phyloP scores from a whole-genome alignment of 768 basidiomycete genomes.

The Boletus rubescentipes region DNA sequence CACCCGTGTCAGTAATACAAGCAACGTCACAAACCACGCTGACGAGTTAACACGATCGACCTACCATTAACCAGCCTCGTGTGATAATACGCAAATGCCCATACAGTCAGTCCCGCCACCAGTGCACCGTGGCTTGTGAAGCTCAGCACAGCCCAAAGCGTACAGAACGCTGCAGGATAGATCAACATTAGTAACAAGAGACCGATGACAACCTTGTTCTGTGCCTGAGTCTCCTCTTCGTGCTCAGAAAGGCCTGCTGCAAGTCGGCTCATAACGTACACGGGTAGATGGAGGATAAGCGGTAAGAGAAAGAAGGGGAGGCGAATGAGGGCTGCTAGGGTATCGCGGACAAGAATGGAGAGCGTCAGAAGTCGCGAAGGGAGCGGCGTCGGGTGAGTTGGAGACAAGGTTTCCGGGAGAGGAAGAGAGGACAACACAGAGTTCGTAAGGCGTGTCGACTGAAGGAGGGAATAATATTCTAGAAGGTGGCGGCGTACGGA shows the following conservation, averaged over 20 bases:
- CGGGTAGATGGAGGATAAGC: slow-evolving; percentile 77
- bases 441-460: slow-evolving; percentile 81
- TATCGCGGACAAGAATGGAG: slow-evolving; percentile 73
- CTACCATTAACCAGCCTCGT: slow-evolving; percentile 80
- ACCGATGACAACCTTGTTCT: slow-evolving; percentile 94
- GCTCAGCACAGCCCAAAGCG: slow-evolving; percentile 81
- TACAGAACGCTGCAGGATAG: slow-evolving; percentile 83
- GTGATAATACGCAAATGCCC: slow-evolving; percentile 83
- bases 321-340: slow-evolving; percentile 63
- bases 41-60: slow-evolving; percentile 31
- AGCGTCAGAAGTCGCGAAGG: slow-evolving; percentile 85
- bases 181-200: slow-evolving; percentile 69
- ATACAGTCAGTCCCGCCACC: slow-evolving; percentile 66
- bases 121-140: slow-evolving; percentile 74
- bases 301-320: slow-evolving; percentile 92
- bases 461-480: slow-evolving; percentile 85
- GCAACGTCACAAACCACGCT: slow-evolving; percentile 25
- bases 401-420: slow-evolving; percentile 81
- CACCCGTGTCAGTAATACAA: background rate
- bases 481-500: slow-evolving; percentile 69
- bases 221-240: slow-evolving; percentile 94
- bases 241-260: slow-evolving; percentile 75
- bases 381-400: slow-evolving; percentile 62
- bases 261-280: slow-evolving; percentile 76
- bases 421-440: slow-evolving; percentile 81